Percentiles rank a stretch among this genome's conserved stretches.
Conservation (phyloP, 192 early-diverging fungal species). For the Diversispora epigaea region DNA sequence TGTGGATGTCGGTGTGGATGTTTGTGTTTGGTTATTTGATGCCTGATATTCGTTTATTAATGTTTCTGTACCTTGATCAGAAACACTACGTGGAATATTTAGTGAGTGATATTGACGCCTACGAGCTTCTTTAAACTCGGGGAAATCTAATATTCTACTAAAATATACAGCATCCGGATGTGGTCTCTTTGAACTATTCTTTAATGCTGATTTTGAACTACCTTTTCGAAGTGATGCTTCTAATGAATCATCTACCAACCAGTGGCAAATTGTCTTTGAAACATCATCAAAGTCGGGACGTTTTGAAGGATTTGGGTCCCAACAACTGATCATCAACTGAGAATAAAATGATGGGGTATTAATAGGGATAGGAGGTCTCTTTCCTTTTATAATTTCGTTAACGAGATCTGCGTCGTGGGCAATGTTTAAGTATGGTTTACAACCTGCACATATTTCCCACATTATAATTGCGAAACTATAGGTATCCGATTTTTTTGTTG, state of each 20-base stretch:
- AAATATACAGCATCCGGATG: conserved; percentile 25
- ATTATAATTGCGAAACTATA: conserved; percentile 50
- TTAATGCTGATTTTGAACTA: not conserved
- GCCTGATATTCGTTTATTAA: not conserved
- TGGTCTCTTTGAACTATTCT: not conserved
- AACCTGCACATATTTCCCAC: conserved; percentile 47
- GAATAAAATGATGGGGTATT: conserved; percentile 43
- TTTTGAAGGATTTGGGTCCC: conserved; percentile 40
- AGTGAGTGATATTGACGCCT: not conserved
- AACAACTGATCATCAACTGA: conserved; percentile 43
- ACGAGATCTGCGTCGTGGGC: conserved; percentile 34
- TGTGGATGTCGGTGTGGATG: too few relatives aligned
- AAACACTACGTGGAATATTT: not conserved
- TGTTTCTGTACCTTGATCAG: not conserved
- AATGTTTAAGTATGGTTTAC: conserved; percentile 37
- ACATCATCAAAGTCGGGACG: conserved; percentile 29
- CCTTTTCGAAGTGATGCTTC: conserved; percentile 9
- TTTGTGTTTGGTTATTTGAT: not conserved
- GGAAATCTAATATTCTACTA: conserved; percentile 32
- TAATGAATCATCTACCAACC: conserved; percentile 21
- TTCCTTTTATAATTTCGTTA: conserved; percentile 36
- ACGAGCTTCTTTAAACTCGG: not conserved
- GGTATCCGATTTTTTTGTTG: conserved; percentile 33
- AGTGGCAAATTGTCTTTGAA: conserved; percentile 4
- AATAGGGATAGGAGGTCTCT: conserved; percentile 39